A percentile compares a stretch with the other conserved stretches of the same genome.
These are phyloP conservation scores for Epichloe amarillans DNA, from an alignment of 2,329 filamentous ascomycete genomes.

Conservation along the genomic window DNA sequence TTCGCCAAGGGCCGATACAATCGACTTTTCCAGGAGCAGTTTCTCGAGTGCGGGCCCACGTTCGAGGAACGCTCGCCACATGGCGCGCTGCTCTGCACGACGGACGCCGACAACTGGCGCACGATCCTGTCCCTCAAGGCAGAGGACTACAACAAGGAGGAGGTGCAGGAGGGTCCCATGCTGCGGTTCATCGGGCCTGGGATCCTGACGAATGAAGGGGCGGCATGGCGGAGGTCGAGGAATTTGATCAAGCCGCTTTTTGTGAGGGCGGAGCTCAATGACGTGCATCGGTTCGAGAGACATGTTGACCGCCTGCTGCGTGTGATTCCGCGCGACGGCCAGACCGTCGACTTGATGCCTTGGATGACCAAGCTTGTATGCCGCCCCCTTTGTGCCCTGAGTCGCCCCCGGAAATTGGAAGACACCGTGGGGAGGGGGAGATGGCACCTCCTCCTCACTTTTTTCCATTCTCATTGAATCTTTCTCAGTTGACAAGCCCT, in stretches of 20 bases:
- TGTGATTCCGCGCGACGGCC: not conserved
- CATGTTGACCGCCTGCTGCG: conserved; percentile 2
- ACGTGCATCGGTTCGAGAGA: not conserved
- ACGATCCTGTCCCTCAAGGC: not conserved
- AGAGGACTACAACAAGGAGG: conserved; percentile 1
- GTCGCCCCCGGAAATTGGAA: no score
- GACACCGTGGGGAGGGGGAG: no score
- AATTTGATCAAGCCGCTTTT: conserved; percentile 1
- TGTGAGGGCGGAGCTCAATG: conserved; percentile 1
- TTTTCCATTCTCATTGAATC: not conserved
- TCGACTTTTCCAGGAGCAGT: not conserved
- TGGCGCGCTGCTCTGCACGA: not conserved
- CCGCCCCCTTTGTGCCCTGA: not conserved
- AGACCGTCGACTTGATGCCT: conserved; percentile 1
- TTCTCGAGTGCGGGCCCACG: not conserved
- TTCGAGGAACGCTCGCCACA: conserved; percentile 2
- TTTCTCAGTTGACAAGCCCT: not conserved
- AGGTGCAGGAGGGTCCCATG: not conserved
- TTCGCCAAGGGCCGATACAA: not conserved
- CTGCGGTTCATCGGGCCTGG: not conserved
- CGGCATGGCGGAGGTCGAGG: not conserved
- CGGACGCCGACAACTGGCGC: conserved; percentile 1
- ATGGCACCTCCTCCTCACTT: no score
- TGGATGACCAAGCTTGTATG: conserved; percentile 1
- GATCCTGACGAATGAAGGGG: conserved; percentile 1